Percentiles rank a stretch among this genome's conserved stretches.
These are phyloP conservation scores for Gnomoniopsis sp. DNA, from an alignment of 2,329 filamentous ascomycete genomes.

Conservation along the genomic window DNA sequence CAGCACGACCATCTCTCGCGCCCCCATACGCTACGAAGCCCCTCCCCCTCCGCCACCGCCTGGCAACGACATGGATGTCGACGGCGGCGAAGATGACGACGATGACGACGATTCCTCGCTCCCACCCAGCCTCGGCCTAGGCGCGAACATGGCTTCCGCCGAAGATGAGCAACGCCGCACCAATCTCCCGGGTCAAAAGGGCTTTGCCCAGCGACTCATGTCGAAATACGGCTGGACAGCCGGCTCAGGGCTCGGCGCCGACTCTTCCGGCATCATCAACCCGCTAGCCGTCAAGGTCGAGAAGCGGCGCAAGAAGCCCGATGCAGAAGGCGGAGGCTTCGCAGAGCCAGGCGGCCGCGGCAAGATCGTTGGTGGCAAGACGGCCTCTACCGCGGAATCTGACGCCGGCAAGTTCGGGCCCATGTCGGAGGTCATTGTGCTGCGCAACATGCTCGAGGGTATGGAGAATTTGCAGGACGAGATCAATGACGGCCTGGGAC, in stretches of 20 bases:
- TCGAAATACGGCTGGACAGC: constrained; percentile 91
- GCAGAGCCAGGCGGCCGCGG: constrained; percentile 66
- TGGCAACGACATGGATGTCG: constrained; percentile 37
- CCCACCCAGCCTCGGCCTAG: not conserved
- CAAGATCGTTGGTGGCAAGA: constrained; percentile 42
- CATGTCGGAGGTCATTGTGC: constrained; percentile 79
- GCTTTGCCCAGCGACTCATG: constrained; percentile 86
- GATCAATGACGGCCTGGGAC: constrained; percentile 71
- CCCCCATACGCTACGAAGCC: constrained; percentile 68
- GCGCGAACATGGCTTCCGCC: constrained; percentile 30
- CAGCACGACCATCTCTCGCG: constrained; percentile 67
- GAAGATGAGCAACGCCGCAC: constrained; percentile 41
- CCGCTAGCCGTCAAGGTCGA: constrained; percentile 82
- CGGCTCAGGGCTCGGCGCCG: constrained; percentile 81
- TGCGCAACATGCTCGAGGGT: constrained; percentile 81
- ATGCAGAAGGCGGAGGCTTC: constrained; percentile 77
- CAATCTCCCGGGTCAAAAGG: constrained; percentile 72
- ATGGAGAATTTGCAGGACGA: constrained; percentile 75
- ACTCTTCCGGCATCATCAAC: constrained; percentile 77
- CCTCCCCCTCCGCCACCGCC: constrained; percentile 44
- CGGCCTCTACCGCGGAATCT: constrained; percentile 6
- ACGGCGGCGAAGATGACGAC: constrained; percentile 32
- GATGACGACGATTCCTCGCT: constrained; percentile 25
- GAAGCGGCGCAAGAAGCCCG: constrained; percentile 75
- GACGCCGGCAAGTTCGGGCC: constrained; percentile 56